phyloP scores from a whole-genome alignment of 805 yeast genomes.

The Metschnikowia arizonensis region DNA sequence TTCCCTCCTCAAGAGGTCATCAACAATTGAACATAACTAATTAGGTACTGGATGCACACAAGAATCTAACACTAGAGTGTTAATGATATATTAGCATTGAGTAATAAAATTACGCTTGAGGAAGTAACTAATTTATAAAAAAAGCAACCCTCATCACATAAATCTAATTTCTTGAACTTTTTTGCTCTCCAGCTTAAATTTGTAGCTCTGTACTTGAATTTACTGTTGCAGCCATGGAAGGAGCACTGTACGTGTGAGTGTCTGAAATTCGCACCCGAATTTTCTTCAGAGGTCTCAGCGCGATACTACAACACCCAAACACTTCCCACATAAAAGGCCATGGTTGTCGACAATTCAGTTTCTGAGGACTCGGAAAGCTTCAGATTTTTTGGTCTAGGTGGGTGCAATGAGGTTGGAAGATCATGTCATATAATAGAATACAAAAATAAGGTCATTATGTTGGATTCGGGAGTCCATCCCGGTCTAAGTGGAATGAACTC shows the following conservation, averaged over 20 bases:
- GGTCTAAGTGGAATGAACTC: constrained; percentile 87
- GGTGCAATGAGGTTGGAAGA: constrained; percentile 97
- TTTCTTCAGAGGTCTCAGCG: constrained; percentile 4
- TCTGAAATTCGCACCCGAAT: constrained; percentile 4
- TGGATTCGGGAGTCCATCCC: constrained; percentile 98
- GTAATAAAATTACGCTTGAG: neutral
- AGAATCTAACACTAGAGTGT: too few relatives aligned
- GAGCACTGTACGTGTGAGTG: neutral
- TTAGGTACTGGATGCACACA: too few relatives aligned
- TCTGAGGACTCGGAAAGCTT: constrained; percentile 36
- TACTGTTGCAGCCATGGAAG: constrained; percentile 1
- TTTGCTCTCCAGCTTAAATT: neutral
- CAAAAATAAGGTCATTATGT: constrained; percentile 91
- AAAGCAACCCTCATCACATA: neutral
- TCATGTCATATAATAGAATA: constrained; percentile 91
- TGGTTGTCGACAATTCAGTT: constrained; percentile 13
- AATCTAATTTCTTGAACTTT: too few relatives aligned
- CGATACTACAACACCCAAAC: neutral
- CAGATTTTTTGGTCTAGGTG: constrained; percentile 87
- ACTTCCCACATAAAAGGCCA: constrained; percentile 1
- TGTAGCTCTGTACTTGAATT: neutral
- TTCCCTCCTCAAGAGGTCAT: too few relatives aligned
- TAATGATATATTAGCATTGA: neutral
- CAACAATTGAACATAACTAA: too few relatives aligned
- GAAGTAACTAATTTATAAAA: neutral